These are phyloP conservation scores for Aureobasidium sp. DNA, from an alignment of 2,329 filamentous ascomycete genomes.

Conservation along the genomic window DNA sequence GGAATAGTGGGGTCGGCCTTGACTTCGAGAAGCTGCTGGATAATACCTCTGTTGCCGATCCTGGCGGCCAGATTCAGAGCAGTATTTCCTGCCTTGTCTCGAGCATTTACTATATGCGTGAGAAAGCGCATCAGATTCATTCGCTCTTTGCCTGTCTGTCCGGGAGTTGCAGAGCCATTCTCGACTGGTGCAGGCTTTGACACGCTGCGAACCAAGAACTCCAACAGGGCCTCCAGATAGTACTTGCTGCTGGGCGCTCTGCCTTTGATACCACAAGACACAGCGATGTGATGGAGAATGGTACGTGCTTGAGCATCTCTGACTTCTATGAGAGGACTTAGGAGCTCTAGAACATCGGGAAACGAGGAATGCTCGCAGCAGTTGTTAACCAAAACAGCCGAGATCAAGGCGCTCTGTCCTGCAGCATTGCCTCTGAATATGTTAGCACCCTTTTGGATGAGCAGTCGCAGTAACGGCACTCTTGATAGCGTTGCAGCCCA, in stretches of 20 bases:
- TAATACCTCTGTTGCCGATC: slow-evolving; percentile 89
- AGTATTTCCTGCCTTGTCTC: slow-evolving; percentile 90
- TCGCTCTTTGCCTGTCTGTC: slow-evolving; percentile 43
- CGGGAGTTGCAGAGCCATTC: slow-evolving; percentile 16
- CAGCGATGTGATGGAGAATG: slow-evolving; percentile 90
- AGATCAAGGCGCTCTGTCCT: slow-evolving; percentile 88
- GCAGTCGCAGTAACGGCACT: slow-evolving; percentile 69
- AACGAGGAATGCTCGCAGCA: slow-evolving; percentile 89
- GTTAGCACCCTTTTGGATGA: slow-evolving; percentile 79
- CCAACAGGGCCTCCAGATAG: slow-evolving; percentile 87
- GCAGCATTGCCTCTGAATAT: slow-evolving; percentile 82
- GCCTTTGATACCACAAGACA: slow-evolving; percentile 92
- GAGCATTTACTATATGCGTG: slow-evolving; percentile 92
- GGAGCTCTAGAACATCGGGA: slow-evolving; percentile 78
- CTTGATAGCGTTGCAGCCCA: slow-evolving; percentile 93
- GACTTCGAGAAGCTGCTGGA: slow-evolving; percentile 92
- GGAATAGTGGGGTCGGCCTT: slow-evolving; percentile 88
- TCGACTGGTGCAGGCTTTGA: slow-evolving; percentile 24
- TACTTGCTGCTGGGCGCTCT: slow-evolving; percentile 87
- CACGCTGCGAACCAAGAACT: slow-evolving; percentile 80
- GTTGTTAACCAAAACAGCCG: slow-evolving; percentile 87
- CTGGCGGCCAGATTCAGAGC: slow-evolving; percentile 88
- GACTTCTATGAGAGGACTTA: slow-evolving; percentile 85
- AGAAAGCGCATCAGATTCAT: slow-evolving; percentile 92
- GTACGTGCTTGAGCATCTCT: slow-evolving; percentile 84